Conservation (phyloP, 2,329 filamentous ascomycete genomes). For the Neurospora crassa region DNA sequence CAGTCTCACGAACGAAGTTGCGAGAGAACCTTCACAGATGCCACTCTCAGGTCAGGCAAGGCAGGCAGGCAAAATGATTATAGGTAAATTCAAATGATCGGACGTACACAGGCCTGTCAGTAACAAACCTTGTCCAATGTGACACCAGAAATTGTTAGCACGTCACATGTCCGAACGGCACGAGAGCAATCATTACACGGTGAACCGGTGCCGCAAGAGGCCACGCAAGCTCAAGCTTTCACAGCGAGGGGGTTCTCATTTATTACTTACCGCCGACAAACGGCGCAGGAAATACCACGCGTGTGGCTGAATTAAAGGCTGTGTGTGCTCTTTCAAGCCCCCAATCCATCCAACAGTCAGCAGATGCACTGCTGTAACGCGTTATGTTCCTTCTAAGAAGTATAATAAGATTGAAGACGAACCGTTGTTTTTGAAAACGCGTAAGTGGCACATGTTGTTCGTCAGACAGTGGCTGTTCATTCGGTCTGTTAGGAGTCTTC, state of each 20-base stretch:
- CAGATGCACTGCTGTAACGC: background rate
- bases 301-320: background rate
- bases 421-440: background rate
- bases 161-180: background rate
- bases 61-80: background rate
- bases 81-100: background rate
- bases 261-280: background rate
- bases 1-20: background rate
- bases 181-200: background rate
- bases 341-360: background rate
- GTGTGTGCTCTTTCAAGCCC: background rate
- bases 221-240: background rate
- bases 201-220: background rate
- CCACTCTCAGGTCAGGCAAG: background rate
- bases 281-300: background rate
- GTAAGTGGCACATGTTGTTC: background rate
- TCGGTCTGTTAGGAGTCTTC: background rate
- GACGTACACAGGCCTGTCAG: background rate
- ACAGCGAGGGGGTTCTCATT: background rate
- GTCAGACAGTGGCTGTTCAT: background rate
- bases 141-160: background rate
- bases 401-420: background rate
- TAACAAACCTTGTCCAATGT: background rate
- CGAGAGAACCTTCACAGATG: background rate
- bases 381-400: background rate